Base-by-base conservation (phyloP, 2,329 filamentous ascomycete genomes). In the Ophiocordyceps unilateralis region DNA sequence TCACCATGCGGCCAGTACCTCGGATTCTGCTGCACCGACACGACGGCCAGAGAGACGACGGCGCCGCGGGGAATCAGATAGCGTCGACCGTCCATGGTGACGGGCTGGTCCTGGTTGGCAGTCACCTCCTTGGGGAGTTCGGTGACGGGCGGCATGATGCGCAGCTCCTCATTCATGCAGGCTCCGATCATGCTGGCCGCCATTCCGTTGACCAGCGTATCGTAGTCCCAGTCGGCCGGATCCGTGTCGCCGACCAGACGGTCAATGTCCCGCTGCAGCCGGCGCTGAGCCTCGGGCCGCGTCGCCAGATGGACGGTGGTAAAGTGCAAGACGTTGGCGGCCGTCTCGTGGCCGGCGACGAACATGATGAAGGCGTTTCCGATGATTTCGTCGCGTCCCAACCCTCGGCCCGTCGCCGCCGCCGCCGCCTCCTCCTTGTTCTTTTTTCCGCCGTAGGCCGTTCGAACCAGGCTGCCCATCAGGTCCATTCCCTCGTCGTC, bases 321-420 rank as follows among this genome's bases (percentile, higher is more conserved):
- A 55, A 83, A 87, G 60, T 88, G 80, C 34, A 87, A 66, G 4
- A 74, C 72, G 57, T 83, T 85, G 40, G 83, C 83, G 2, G 82
- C 82, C 1, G 83, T 88, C 59, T 91, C 84, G 58, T 91, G 83
- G 12, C 84, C 84, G 0, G 84, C 83, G 1, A 88, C 66, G 46
- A 74, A 67, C 59, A 78, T 75, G 51, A 79, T 65, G 48, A 80
- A 81, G 19, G 81, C 76, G 53, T 87, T 87, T 41, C 81, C 81
- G 23, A 83, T 62, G 45, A 88, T 79, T 44, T 87, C 81, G 5
- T 69, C 67, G 48, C 78, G 72, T 5, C 61, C 67, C n/a, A 81
- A 58, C 17, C 58, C 56, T n/a, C n/a, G n/a, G n/a, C n/a, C n/a
- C n/a, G n/a, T n/a, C n/a, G n/a, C n/a, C n/a, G n/a, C n/a, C n/a